Evolutionary conservation across 805 yeast species (phyloP).

Genomic region (Sugiyamaella mastotermitis): DNA sequence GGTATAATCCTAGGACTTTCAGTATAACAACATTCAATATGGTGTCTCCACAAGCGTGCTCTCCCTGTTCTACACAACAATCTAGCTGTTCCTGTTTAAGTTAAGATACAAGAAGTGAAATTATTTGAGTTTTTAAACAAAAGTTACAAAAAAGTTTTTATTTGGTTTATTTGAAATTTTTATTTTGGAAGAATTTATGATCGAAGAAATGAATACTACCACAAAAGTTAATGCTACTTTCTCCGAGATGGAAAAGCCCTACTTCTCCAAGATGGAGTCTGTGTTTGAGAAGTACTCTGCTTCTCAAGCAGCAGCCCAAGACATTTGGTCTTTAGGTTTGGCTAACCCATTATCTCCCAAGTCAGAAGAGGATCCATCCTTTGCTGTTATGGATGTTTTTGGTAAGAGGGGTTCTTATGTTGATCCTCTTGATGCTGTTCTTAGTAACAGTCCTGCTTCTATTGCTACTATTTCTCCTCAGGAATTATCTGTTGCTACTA

Average conservation of each 20-base stretch:
- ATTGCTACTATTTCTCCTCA: constrained; percentile 20
- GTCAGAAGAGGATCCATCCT: constrained; percentile 6
- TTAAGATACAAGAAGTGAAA: constrained; percentile 3
- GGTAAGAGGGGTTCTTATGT: constrained; percentile 6
- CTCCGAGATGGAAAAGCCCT: constrained; percentile 1
- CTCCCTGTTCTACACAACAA: constrained; percentile 7
- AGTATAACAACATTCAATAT: constrained; percentile 8
- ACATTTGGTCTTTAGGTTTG: constrained; percentile 22
- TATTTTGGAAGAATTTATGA: neutral
- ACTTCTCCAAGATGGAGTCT: constrained; percentile 24
- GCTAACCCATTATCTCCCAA: constrained; percentile 2
- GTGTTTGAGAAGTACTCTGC: constrained; percentile 31
- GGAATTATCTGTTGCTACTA: constrained; percentile 15
- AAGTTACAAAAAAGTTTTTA: neutral
- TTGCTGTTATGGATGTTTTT: constrained; percentile 7
- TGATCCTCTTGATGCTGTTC: constrained; percentile 12
- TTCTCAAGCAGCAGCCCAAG: constrained; percentile 23
- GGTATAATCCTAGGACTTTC: constrained; percentile 8
- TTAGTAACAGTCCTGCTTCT: constrained; percentile 5
- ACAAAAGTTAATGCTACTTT: constrained; percentile 1
- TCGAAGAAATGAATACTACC: neutral
- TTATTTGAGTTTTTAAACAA: neutral
- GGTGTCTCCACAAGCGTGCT: constrained; percentile 10
- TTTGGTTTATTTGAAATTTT: neutral
- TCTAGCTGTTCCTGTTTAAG: constrained; percentile 2